Percentiles rank a stretch among this genome's conserved stretches.
phyloP scores from a whole-genome alignment of 2,329 filamentous ascomycete species.

The Colletotrichum limetticola region DNA sequence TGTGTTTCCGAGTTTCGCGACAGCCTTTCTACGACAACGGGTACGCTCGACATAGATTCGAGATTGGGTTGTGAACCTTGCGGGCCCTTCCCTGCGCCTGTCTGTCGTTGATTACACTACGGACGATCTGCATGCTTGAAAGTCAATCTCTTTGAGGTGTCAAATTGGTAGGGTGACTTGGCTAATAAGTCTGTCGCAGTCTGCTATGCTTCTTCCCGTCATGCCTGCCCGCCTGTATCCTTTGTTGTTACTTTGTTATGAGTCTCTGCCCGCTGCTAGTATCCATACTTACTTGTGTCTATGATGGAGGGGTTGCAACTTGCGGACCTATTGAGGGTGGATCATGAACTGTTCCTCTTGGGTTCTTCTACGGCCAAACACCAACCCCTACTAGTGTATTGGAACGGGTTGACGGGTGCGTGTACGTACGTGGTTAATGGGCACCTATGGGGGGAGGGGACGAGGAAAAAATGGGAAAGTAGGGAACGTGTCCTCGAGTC shows the following conservation, averaged over 20 bases:
- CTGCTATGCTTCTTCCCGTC: background rate
- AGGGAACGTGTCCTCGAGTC: constrained; percentile 32
- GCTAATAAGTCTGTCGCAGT: background rate
- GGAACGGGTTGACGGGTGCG: constrained; percentile 8
- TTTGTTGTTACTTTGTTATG: background rate
- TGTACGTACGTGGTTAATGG: constrained; percentile 10
- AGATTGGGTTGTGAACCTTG: constrained; percentile 3
- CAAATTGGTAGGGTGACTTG: background rate
- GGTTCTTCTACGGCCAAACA: background rate
- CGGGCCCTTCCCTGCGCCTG: background rate
- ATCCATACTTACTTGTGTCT: background rate
- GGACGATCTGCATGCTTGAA: background rate
- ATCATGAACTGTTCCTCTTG: background rate
- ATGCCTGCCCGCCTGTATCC: background rate
- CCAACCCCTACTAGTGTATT: constrained; percentile 7
- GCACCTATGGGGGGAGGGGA: background rate
- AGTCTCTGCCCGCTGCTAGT: background rate
- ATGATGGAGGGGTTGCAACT: constrained; percentile 1
- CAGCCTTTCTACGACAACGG: background rate
- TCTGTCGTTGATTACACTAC: background rate
- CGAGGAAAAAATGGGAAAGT: constrained; percentile 5
- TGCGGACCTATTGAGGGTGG: background rate
- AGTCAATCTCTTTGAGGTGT: background rate
- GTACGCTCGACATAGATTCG: background rate
- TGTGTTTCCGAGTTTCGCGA: background rate